Evolutionary conservation across 352 stramenopile species (phyloP).

Genomic region (Stramenopiles sp.): DNA sequence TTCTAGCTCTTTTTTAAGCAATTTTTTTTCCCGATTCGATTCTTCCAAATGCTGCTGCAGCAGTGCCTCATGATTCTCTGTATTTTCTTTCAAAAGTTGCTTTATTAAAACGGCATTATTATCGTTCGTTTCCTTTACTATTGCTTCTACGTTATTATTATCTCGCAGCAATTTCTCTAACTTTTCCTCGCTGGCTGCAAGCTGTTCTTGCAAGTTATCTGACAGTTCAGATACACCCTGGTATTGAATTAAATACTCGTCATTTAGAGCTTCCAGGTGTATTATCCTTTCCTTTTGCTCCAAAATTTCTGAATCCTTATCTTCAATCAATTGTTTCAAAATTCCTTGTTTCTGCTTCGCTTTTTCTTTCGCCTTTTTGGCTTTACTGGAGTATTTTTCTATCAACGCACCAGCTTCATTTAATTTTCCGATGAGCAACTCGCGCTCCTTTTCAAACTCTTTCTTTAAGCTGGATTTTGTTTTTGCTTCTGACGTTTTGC

Average conservation of each 20-base stretch:
- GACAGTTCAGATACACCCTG: neutral
- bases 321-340: neutral
- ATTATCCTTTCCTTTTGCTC: neutral
- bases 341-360: slow-evolving; percentile 2
- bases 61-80: neutral
- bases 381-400: neutral
- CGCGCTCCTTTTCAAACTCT: neutral
- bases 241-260: slow-evolving; percentile 1
- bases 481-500: neutral
- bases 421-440: slow-evolving; percentile 5
- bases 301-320: neutral
- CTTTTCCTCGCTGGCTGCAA: neutral
- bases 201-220: neutral
- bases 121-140: neutral
- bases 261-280: neutral
- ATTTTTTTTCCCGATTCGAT: neutral
- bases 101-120: neutral
- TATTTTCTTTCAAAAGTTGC: neutral
- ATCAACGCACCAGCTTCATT: neutral
- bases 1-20: neutral
- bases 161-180: neutral
- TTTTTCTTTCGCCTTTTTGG: neutral
- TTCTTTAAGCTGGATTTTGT: neutral
- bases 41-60: neutral
- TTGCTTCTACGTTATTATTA: neutral